Base-by-base conservation (phyloP, 1,284 basidiomycete genomes). In the Violaceomyces palustris region DNA sequence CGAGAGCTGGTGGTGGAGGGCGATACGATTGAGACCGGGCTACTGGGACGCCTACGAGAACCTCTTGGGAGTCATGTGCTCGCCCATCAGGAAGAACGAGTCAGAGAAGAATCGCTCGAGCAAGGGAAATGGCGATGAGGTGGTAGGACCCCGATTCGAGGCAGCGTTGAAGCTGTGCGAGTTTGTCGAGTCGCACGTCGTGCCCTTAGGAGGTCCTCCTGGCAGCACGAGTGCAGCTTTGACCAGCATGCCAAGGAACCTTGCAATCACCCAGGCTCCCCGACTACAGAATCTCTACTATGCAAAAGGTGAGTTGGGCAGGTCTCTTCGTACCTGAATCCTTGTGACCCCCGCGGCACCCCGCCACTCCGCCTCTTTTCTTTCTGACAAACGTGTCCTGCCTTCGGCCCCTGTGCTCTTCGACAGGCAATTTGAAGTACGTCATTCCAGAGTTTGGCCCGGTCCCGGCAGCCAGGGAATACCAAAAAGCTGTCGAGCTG, bases 41-140 rank as follows among this genome's bases (percentile, higher is more conserved):
- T 77, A 76, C 50, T 77, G 75, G 74, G 76, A 77, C 43, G 75
- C 75, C 12, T 69, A 72, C 18, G 76, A 78, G 46, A 78, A 78
- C 50, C 65, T 78, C 14, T 61, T 78, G 21, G 75, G 76, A 17
- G 73, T 75, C 6, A 66, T 78, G 28, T 77, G 77, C 50, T 70
- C 74, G 30, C 59, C 64, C 43, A 55, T 22, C 15, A 44, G 37
- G 18, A 18, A 23, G 26, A 33, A 8, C 31, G 30, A 29, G 15
- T 39, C 12, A 26, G 38, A 19, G 25, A 28, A 12, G 28, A 32
- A 23, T 10, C 4, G 18, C 33, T 34, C 29, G 29, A 30, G 29
- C 14, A n/a, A 5, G 6, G 18, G 18, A n/a, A n/a, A n/a, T 22
- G 14, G n/a, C n/a, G n/a, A n/a, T n/a, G n/a, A n/a, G n/a, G n/a